Conservation (phyloP, 257 asterid genomes). For the Solanum infundibuliforme region DNA sequence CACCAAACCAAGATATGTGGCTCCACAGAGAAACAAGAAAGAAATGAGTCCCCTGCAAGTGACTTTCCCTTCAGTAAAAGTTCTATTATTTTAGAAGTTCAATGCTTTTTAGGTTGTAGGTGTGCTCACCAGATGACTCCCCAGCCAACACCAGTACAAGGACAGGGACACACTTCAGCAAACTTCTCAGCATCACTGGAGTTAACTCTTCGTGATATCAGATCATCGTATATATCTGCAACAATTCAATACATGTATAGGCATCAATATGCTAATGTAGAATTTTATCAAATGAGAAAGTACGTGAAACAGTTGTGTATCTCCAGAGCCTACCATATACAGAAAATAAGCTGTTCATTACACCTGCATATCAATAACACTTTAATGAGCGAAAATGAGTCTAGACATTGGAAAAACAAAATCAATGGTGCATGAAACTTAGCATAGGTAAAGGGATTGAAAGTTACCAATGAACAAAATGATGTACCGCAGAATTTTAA, state of each 20-base stretch:
- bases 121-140: constrained; percentile 29
- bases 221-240: constrained; percentile 32
- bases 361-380: constrained; percentile 18
- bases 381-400: neutral
- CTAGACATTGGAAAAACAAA: neutral
- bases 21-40: constrained; percentile 30
- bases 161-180: constrained; percentile 37
- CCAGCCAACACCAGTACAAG: constrained; percentile 39
- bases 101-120: neutral
- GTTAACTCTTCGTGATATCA: constrained; percentile 27
- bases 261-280: neutral
- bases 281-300: neutral
- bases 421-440: neutral
- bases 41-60: constrained; percentile 39
- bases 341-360: constrained; percentile 37
- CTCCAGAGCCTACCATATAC: constrained; percentile 18
- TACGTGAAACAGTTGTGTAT: neutral
- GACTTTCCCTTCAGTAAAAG: neutral
- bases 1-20: constrained; percentile 29
- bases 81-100: neutral
- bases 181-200: constrained; percentile 34
- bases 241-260: neutral
- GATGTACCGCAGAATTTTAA: constrained; percentile 31
- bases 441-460: neutral
- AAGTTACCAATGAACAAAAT: constrained; percentile 26